phyloP scores from a whole-genome alignment of 495 filamentous ascomycete genomes.

The Penicillium tannophilum region DNA sequence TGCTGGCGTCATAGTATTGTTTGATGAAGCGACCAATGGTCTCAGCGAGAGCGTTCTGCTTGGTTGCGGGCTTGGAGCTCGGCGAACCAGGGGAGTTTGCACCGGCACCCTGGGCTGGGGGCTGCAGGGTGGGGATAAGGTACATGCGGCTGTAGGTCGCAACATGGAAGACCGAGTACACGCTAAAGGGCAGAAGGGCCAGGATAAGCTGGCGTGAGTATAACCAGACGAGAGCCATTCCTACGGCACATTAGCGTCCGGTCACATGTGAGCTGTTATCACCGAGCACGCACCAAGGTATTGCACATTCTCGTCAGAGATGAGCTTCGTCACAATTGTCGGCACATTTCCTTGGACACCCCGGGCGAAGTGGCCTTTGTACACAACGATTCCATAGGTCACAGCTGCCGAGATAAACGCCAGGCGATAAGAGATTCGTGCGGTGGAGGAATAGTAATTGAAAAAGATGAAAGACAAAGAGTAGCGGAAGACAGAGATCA shows the following conservation, averaged over 20 bases:
- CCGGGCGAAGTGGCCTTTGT: slow-evolving; percentile 90
- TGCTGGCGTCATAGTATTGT: slow-evolving; percentile 90
- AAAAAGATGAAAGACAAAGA: slow-evolving; percentile 78
- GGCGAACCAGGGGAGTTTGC: slow-evolving; percentile 60
- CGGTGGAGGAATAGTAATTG: slow-evolving; percentile 73
- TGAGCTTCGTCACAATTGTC: slow-evolving; percentile 62
- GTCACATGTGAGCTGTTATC: neutral
- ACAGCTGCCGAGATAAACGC: slow-evolving; percentile 85
- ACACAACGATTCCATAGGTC: slow-evolving; percentile 99
- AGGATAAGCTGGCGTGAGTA: slow-evolving; percentile 84
- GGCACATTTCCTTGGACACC: slow-evolving; percentile 62
- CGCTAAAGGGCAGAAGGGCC: slow-evolving; percentile 89
- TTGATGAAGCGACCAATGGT: slow-evolving; percentile 92
- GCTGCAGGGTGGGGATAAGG: slow-evolving; percentile 54
- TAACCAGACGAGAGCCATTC: slow-evolving; percentile 95
- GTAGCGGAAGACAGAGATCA: slow-evolving; percentile 82
- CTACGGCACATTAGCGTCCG: slow-evolving; percentile 45
- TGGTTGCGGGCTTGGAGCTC: slow-evolving; percentile 56
- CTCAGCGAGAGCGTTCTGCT: slow-evolving; percentile 71
- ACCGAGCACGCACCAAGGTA: slow-evolving; percentile 73
- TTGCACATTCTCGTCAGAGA: slow-evolving; percentile 93
- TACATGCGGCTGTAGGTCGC: slow-evolving; percentile 68
- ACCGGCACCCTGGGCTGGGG: slow-evolving; percentile 35
- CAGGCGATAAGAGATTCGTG: slow-evolving; percentile 80
- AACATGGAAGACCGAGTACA: slow-evolving; percentile 98